These are phyloP conservation scores for Heterobasidion occidentale DNA, from an alignment of 1,284 basidiomycete species.

Conservation along the genomic window DNA sequence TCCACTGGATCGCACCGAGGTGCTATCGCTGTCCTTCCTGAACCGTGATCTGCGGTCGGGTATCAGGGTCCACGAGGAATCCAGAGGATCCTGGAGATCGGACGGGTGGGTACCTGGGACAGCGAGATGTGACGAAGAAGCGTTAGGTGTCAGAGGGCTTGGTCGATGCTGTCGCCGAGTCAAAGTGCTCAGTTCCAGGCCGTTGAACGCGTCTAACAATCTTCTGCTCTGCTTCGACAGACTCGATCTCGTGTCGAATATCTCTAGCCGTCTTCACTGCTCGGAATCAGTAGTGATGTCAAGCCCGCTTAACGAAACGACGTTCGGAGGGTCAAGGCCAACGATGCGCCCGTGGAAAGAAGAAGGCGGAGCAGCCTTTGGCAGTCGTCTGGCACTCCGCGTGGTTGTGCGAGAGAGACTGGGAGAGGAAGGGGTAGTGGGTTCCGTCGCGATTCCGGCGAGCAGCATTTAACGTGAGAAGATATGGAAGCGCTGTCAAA, in stretches of 20 bases:
- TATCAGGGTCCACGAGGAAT: slow-evolving; percentile 10
- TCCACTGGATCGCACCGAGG: slow-evolving; percentile 43
- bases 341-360: slow-evolving; percentile 36
- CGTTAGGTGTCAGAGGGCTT: slow-evolving; percentile 3
- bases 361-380: slow-evolving; percentile 35
- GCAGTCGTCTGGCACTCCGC: slow-evolving; percentile 34
- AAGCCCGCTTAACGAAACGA: slow-evolving; percentile 23
- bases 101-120: background rate
- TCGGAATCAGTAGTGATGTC: slow-evolving; percentile 45
- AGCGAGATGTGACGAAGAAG: slow-evolving; percentile 4
- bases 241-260: slow-evolving; percentile 55
- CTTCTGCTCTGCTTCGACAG: slow-evolving; percentile 59
- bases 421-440: slow-evolving; percentile 5
- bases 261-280: slow-evolving; percentile 44
- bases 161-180: slow-evolving; percentile 29
- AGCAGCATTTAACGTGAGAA: slow-evolving; percentile 7
- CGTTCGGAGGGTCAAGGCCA: slow-evolving; percentile 19
- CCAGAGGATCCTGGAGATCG: background rate
- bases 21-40: slow-evolving; percentile 30
- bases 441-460: background rate
- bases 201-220: slow-evolving; percentile 68
- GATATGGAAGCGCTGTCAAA: slow-evolving; percentile 13
- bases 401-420: slow-evolving; percentile 18
- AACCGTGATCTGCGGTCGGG: slow-evolving; percentile 14
- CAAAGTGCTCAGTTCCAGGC: slow-evolving; percentile 60